These are phyloP conservation scores for Xylariaceae sp. DNA, from an alignment of 2,329 filamentous ascomycete species.

Conservation along the genomic window DNA sequence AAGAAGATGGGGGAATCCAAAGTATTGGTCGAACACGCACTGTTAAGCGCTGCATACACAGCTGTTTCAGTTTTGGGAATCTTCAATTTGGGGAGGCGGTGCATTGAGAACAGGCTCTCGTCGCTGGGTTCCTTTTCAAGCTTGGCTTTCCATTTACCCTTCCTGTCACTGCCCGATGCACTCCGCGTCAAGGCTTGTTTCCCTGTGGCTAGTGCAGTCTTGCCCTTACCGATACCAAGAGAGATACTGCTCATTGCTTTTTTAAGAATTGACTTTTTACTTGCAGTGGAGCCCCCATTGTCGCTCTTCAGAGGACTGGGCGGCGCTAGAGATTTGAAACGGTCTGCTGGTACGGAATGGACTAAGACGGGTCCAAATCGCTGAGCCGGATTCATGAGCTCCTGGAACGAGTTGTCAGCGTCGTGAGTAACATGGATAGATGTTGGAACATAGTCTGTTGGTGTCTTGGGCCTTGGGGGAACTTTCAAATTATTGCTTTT, in stretches of 20 bases:
- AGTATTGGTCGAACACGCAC: conserved; percentile 13
- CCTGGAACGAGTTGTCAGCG: neutral
- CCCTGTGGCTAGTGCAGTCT: neutral
- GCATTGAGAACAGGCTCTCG: neutral
- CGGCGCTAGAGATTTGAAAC: neutral
- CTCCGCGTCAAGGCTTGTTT: neutral
- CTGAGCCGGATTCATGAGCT: conserved; percentile 7
- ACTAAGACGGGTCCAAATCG: neutral
- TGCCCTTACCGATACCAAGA: neutral
- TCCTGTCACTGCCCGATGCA: neutral
- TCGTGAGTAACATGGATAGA: conserved; percentile 3
- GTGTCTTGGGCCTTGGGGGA: conserved; percentile 7
- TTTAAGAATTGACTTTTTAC: conserved; percentile 2
- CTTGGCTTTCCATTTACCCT: neutral
- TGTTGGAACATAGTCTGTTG: conserved; percentile 8
- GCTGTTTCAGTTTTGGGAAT: conserved; percentile 9
- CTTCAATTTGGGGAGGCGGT: conserved; percentile 9
- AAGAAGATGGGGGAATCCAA: conserved; percentile 4
- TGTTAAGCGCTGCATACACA: conserved; percentile 9
- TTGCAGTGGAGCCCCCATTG: neutral
- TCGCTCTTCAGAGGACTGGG: neutral
- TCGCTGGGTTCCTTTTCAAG: neutral
- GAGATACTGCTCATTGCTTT: neutral
- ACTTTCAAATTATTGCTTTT: neutral
- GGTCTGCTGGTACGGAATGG: neutral